A percentile compares a stretch with the other conserved stretches of the same genome.
Conservation (phyloP, 495 filamentous ascomycete genomes). For the Aspergillus campestris region DNA sequence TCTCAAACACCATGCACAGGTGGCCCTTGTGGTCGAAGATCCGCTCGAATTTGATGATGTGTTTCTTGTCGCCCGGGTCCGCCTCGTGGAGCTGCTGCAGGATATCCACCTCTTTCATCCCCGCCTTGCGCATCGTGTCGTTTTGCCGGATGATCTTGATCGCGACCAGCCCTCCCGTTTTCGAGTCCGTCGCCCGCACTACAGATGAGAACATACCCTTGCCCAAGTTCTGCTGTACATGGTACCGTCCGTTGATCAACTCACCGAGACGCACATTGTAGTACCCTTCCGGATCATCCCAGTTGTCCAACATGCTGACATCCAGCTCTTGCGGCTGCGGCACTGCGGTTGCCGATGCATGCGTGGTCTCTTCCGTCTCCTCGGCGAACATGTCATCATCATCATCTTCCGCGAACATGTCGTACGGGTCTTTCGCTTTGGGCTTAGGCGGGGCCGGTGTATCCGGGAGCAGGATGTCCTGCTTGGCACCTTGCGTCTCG, state of each 20-base stretch:
- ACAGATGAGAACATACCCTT: constrained; percentile 95
- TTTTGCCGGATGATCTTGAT: constrained; percentile 95
- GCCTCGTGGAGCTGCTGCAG: constrained; percentile 71
- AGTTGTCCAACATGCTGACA: constrained; percentile 81
- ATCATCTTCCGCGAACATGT: constrained; percentile 94
- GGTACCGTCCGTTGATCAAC: constrained; percentile 78
- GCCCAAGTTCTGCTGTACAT: constrained; percentile 78
- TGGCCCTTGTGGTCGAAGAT: constrained; percentile 92
- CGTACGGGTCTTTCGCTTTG: constrained; percentile 56
- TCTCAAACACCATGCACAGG: constrained; percentile 94
- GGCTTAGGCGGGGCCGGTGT: constrained; percentile 27
- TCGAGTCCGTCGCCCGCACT: constrained; percentile 78
- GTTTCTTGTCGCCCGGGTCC: constrained; percentile 86
- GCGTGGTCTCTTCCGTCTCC: constrained; percentile 36
- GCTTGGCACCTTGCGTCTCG: constrained; percentile 48
- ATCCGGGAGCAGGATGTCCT: constrained; percentile 48
- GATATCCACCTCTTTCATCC: constrained; percentile 90
- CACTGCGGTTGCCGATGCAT: constrained; percentile 38
- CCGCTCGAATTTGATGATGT: constrained; percentile 78
- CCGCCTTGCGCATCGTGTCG: constrained; percentile 85
- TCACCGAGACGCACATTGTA: constrained; percentile 89
- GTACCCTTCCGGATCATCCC: constrained; percentile 90
- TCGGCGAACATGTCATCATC: constrained; percentile 85
- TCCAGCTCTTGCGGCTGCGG: constrained; percentile 58
- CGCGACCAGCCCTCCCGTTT: constrained; percentile 62